phyloP scores from a whole-genome alignment of 371 early-diverging fungal genomes.

The Massospora cicadina region DNA sequence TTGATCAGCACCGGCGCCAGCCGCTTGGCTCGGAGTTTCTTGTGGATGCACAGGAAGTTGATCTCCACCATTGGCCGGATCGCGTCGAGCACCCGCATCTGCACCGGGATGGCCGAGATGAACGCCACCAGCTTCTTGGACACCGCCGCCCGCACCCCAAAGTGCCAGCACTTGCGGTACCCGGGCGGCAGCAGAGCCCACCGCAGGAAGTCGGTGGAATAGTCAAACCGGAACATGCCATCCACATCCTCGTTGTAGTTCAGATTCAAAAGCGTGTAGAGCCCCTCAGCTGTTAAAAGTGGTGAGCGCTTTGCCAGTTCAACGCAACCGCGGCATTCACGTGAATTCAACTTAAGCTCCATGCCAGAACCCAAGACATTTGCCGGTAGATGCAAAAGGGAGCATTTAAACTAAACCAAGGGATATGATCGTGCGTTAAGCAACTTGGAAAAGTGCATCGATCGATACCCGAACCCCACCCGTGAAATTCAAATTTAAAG shows the following conservation, averaged over 20 bases:
- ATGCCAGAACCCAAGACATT: not conserved
- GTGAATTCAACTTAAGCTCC: not conserved
- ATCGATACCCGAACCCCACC: too few species aligned
- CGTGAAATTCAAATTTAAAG: too few species aligned
- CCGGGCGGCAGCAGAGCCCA: constrained; percentile 92
- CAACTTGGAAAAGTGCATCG: too few species aligned
- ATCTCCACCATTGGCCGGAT: constrained; percentile 71
- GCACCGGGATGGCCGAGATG: constrained; percentile 81
- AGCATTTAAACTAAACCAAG: too few species aligned
- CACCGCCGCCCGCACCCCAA: constrained; percentile 75
- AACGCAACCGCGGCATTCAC: too few species aligned
- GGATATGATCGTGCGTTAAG: too few species aligned
- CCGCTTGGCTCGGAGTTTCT: constrained; percentile 84
- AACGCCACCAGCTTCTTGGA: constrained; percentile 83
- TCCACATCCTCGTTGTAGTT: constrained; percentile 96
- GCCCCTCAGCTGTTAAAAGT: constrained; percentile 42
- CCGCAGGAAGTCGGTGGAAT: constrained; percentile 71
- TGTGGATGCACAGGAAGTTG: constrained; percentile 97
- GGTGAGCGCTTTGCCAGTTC: not conserved
- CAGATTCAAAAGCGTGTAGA: constrained; percentile 64
- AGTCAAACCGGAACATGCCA: constrained; percentile 88
- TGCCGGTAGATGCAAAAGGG: too few species aligned
- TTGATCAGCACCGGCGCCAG: constrained; percentile 97
- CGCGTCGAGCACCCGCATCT: constrained; percentile 39
- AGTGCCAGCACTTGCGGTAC: constrained; percentile 68